Percentiles rank a stretch among this genome's conserved stretches.
phyloP scores from a whole-genome alignment of 768 basidiomycete species.

The Suillus decipiens region DNA sequence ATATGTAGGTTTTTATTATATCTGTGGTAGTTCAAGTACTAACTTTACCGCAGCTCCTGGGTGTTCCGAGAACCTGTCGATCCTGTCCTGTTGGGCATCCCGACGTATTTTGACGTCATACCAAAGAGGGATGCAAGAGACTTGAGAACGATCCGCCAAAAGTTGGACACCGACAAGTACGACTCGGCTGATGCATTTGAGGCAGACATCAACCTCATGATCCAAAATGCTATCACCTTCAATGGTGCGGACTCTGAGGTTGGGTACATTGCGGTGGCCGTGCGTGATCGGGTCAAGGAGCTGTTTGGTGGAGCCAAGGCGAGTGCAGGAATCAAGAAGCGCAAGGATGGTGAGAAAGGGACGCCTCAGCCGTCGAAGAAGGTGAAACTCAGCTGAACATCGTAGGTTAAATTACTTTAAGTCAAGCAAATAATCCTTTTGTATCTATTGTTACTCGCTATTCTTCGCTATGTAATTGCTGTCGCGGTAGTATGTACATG shows the following conservation, averaged over 20 bases:
- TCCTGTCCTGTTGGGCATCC: constrained; percentile 78
- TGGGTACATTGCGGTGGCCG: constrained; percentile 55
- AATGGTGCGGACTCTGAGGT: constrained; percentile 83
- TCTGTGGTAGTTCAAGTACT: constrained; percentile 7
- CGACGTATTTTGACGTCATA: constrained; percentile 86
- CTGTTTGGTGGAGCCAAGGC: constrained; percentile 45
- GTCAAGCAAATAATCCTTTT: constrained; percentile 28
- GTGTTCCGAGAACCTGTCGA: constrained; percentile 89
- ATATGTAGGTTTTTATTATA: constrained; percentile 48
- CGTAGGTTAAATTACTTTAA: constrained; percentile 20
- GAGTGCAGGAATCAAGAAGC: constrained; percentile 59
- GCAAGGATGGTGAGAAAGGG: constrained; percentile 71
- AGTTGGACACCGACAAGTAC: constrained; percentile 83
- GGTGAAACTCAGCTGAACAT: constrained; percentile 54
- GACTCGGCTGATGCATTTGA: constrained; percentile 76
- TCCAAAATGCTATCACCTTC: constrained; percentile 85
- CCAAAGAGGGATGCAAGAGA: constrained; percentile 86
- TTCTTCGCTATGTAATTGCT: constrained; percentile 34
- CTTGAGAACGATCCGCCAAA: constrained; percentile 75
- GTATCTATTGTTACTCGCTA: constrained; percentile 30
- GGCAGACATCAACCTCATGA: constrained; percentile 86
- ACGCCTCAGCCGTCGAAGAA: constrained; percentile 71
- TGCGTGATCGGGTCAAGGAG: constrained; percentile 56
- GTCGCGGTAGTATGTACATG: constrained; percentile 1
- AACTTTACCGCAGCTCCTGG: constrained; percentile 52